A percentile compares a stretch with the other conserved stretches of the same genome.
phyloP scores from a whole-genome alignment of 306 rosid species.

The Nissolia schottii region DNA sequence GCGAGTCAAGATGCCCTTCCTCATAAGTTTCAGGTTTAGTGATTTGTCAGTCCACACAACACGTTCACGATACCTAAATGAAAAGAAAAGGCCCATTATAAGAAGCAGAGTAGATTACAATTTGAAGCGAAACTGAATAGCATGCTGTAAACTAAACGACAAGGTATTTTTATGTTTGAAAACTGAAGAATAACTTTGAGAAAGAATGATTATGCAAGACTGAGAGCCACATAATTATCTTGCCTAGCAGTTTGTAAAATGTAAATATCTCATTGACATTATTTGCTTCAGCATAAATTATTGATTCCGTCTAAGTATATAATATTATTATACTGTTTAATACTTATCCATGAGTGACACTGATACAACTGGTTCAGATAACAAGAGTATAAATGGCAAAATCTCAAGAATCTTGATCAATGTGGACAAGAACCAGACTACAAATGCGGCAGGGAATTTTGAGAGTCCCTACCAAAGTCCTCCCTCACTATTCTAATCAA shows the following conservation, averaged over 20 bases:
- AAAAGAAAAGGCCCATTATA: constrained; percentile 4
- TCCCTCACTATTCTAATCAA: too few relatives aligned
- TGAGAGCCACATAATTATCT: neutral
- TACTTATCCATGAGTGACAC: neutral
- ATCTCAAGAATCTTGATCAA: too few relatives aligned
- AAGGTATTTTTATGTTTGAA: neutral
- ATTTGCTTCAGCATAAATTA: neutral
- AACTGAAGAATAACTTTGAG: neutral
- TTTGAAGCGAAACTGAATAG: constrained; percentile 4
- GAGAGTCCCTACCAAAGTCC: too few relatives aligned
- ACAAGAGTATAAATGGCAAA: too few relatives aligned
- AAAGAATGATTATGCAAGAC: neutral
- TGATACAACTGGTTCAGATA: too few relatives aligned
- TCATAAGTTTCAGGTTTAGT: constrained; percentile 62
- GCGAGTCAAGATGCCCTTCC: constrained; percentile 86
- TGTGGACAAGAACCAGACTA: too few relatives aligned
- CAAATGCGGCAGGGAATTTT: too few relatives aligned
- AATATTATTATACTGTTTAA: neutral
- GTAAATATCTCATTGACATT: neutral
- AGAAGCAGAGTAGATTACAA: neutral
- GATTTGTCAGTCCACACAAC: constrained; percentile 79
- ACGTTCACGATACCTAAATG: constrained; percentile 78
- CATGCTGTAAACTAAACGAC: neutral
- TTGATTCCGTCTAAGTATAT: neutral
- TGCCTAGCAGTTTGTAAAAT: neutral